Percentiles rank a stretch among this genome's conserved stretches.
Conservation (phyloP, 2,329 filamentous ascomycete genomes). For the Cladosporium sp. region DNA sequence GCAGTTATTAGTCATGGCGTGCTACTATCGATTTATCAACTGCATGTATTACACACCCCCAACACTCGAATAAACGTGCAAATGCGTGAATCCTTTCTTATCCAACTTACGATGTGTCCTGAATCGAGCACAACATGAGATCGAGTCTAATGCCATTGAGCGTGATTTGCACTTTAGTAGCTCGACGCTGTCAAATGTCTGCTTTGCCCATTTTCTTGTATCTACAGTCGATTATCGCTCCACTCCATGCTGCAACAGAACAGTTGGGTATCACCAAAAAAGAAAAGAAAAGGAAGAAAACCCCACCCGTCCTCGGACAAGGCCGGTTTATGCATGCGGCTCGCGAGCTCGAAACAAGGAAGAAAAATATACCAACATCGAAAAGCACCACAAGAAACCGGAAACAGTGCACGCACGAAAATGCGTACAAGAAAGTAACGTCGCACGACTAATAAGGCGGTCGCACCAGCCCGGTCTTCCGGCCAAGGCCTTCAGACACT, state of each 20-base stretch:
- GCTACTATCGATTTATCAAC: neutral
- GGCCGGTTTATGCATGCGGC: neutral
- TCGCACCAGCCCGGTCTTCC: conserved; percentile 6
- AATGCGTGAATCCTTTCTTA: neutral
- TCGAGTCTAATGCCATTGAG: neutral
- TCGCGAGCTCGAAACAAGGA: neutral
- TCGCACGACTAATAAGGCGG: conserved; percentile 13
- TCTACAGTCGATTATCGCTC: neutral
- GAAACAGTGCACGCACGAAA: neutral
- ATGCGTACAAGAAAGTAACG: neutral
- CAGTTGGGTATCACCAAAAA: conserved; percentile 11
- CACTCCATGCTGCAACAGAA: neutral
- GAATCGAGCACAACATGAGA: neutral
- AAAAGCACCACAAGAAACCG: neutral
- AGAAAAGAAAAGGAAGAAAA: neutral
- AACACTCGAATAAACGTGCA: neutral
- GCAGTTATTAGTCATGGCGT: neutral
- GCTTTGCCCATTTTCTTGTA: neutral
- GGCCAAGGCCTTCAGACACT: neutral
- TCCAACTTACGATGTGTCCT: neutral
- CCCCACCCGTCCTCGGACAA: neutral
- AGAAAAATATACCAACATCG: neutral
- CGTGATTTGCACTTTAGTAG: neutral
- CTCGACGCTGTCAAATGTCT: neutral
- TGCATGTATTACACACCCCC: neutral